Conservation (phyloP, 768 basidiomycete species). For the Hericium erinaceus region DNA sequence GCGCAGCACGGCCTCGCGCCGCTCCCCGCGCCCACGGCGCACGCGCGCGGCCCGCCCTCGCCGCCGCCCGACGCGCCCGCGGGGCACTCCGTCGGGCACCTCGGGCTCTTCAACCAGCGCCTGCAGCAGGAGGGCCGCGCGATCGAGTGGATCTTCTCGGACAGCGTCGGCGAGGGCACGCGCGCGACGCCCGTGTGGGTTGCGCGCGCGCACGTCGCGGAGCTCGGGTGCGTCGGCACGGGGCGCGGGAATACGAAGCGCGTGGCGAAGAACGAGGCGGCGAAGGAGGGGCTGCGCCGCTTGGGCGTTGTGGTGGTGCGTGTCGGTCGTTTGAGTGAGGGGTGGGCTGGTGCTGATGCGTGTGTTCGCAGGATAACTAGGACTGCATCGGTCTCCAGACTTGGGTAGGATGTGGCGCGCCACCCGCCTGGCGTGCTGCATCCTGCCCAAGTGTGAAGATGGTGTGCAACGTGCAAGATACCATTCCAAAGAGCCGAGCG, state of each 20-base stretch:
- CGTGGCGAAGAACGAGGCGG: conserved; percentile 72
- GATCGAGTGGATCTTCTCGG: conserved; percentile 67
- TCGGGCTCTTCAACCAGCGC: conserved; percentile 74
- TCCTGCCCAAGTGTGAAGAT: conserved; percentile 14
- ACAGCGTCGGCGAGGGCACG: conserved; percentile 34
- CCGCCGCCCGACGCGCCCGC: neutral
- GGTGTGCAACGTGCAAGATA: neutral
- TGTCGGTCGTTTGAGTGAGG: conserved; percentile 10
- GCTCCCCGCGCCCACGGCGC: conserved; percentile 25
- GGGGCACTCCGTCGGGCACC: conserved; percentile 43
- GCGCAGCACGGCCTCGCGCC: conserved; percentile 54
- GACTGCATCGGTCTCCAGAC: conserved; percentile 21
- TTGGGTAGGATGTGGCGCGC: conserved; percentile 18
- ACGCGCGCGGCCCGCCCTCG: conserved; percentile 11
- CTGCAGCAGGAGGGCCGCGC: conserved; percentile 46
- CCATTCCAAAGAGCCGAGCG: neutral
- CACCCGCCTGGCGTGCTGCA: neutral
- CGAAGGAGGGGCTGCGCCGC: conserved; percentile 57
- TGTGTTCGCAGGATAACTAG: neutral
- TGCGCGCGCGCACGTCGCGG: conserved; percentile 55
- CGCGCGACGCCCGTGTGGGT: conserved; percentile 72
- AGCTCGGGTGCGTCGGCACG: conserved; percentile 40
- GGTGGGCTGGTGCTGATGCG: conserved; percentile 1
- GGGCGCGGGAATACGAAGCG: conserved; percentile 73
- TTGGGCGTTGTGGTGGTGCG: conserved; percentile 49